These are phyloP conservation scores for Plantago ovata DNA, from an alignment of 257 asterid genomes.

Conservation along the genomic window DNA sequence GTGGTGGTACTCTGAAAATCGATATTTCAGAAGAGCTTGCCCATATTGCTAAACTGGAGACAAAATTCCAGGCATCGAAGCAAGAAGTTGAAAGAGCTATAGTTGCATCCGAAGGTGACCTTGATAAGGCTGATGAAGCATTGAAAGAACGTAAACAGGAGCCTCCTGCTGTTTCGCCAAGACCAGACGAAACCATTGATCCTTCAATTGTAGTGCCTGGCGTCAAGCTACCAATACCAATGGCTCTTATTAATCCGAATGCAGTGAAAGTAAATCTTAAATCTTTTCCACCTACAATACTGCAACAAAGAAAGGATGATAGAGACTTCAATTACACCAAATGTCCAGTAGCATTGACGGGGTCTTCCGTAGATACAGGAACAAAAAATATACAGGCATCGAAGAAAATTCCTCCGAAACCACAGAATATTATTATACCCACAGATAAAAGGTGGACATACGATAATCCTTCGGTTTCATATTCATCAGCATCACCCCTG, in stretches of 20 bases:
- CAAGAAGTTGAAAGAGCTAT: constrained; percentile 92
- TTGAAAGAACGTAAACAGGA: constrained; percentile 73
- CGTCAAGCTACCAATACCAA: constrained; percentile 32
- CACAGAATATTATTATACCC: constrained; percentile 43
- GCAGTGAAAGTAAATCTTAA: constrained; percentile 34
- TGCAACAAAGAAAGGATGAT: constrained; percentile 62
- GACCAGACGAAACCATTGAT: constrained; percentile 64
- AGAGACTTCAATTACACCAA: constrained; percentile 67
- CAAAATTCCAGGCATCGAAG: constrained; percentile 62
- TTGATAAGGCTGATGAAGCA: constrained; percentile 76
- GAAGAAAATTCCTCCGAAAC: constrained; percentile 57
- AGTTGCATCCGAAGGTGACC: constrained; percentile 85
- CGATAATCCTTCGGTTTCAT: constrained; percentile 34
- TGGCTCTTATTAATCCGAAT: constrained; percentile 32
- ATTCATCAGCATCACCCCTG: constrained; percentile 33
- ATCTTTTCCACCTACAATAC: constrained; percentile 31
- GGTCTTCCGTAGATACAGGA: constrained; percentile 52
- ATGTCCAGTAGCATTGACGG: constrained; percentile 34
- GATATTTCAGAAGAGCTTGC: constrained; percentile 91
- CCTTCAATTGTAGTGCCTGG: constrained; percentile 36
- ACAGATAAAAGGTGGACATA: constrained; percentile 62
- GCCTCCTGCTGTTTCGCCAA: constrained; percentile 40
- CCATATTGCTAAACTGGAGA: constrained; percentile 62
- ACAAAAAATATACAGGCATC: constrained; percentile 41
- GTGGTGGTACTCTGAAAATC: constrained; percentile 71